Evolutionary conservation across 2,329 filamentous ascomycete genomes (phyloP).

Genomic region (Cladosporium sp.): DNA sequence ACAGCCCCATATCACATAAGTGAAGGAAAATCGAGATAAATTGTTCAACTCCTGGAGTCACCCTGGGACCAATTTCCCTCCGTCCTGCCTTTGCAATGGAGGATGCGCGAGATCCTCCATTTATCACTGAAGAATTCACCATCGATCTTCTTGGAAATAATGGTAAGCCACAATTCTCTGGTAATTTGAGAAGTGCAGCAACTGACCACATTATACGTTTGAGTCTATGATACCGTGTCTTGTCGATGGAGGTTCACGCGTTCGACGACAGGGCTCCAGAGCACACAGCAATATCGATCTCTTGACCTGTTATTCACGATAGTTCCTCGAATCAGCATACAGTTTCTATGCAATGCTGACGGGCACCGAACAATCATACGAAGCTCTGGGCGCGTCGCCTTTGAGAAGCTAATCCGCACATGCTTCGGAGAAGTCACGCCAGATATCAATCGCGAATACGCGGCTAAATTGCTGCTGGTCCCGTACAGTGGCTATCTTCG

Average conservation of each 20-base stretch:
- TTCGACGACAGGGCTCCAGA: not conserved
- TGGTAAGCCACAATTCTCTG: not conserved
- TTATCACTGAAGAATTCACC: not conserved
- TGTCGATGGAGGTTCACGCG: not conserved
- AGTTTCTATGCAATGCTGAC: not conserved
- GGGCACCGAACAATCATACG: not conserved
- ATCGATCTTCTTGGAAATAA: not conserved
- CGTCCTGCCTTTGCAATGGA: not conserved
- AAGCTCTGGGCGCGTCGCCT: not conserved
- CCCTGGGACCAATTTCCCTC: not conserved
- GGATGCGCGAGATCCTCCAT: not conserved
- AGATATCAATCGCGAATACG: not conserved
- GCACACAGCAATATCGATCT: not conserved
- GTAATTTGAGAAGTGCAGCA: not conserved
- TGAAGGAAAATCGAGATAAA: not conserved
- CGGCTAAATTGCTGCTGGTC: not conserved
- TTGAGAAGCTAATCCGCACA: not conserved
- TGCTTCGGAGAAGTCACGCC: not conserved
- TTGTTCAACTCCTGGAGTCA: not conserved
- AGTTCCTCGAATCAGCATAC: not conserved
- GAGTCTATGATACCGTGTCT: not conserved
- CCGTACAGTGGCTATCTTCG: not conserved
- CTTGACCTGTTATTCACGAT: not conserved
- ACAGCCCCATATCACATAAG: not conserved
- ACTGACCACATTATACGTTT: not conserved